A percentile compares a stretch with the other conserved stretches of the same genome.
Conservation (phyloP, 139 green algal genomes). For the Closterium sp. region DNA sequence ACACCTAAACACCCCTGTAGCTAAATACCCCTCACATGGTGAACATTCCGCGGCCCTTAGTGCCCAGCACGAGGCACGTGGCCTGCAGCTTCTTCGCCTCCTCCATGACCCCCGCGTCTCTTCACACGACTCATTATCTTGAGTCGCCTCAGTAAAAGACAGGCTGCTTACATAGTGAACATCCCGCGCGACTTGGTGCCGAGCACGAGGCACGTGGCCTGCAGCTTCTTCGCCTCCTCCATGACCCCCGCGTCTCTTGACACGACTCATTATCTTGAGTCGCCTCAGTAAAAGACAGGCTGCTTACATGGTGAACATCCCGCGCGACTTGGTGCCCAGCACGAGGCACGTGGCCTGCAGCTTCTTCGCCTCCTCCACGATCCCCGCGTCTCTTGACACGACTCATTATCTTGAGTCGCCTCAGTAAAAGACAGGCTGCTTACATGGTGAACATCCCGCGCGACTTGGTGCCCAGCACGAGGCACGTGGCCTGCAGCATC, state of each 20-base stretch:
- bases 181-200: background rate
- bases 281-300: no score
- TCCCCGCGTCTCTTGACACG: background rate
- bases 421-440: no score
- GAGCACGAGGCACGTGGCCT: no score
- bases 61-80: background rate
- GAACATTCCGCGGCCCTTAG: background rate
- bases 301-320: background rate
- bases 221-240: background rate
- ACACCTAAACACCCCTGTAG: no score
- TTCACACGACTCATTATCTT: no score
- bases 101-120: no score
- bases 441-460: background rate
- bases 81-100: background rate
- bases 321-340: no score
- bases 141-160: no score
- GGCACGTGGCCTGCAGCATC: background rate
- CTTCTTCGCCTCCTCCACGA: background rate
- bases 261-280: no score
- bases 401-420: no score
- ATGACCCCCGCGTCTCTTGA: conserved; percentile 9
- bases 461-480: background rate
- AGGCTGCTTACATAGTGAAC: background rate
- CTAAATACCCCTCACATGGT: conserved; percentile 7
- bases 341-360: no score